Base-by-base conservation (phyloP, 768 basidiomycete species). In the Pleurotus platypus region DNA sequence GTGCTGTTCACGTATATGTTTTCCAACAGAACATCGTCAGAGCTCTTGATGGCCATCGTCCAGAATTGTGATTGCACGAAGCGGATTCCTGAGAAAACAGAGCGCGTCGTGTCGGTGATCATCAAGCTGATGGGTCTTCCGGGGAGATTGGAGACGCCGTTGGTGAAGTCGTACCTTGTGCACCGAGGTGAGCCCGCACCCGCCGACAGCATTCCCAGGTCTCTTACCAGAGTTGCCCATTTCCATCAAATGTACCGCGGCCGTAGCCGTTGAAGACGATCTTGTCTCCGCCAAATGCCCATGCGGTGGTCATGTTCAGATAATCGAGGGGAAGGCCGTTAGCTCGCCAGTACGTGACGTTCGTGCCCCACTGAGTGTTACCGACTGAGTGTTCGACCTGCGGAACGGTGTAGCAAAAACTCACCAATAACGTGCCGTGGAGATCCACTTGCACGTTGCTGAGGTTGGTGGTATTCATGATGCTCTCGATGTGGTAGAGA, bases 21-120 rank as follows among this genome's bases (percentile, higher is more conserved):
- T 49, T 72, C 68, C 58, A 75, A 62, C 22, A 73, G 59, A 35
- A 77, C 64, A 50, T 73, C 68, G 50, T 70, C 65, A 16, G 73
- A 71, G 22, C 64, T 57, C 35, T 66, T 69, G 27, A 75, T 61
- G 18, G 72, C 65, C 64, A 72, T 74, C 2, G 75, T 74, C 75
- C 75, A 77, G 59, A 75, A 73, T 57, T 75, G 74, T 16, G 72
- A 73, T 55, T 76, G 75, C 24, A 76, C 67, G 48, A 77, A 71
- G 49, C 71, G 68, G 40, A 75, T 60, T 20, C 73, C 72, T n/a
- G 64, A 61, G 53, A 75, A 69, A 3, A 64, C 57, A 9, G 73
- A 74, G 40, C 73, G 63, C 11, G 65, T 74, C 4, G 72, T 70
- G 27, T 75, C 68, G 13, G 66, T 63, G 49, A 76, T 71, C 40